These are phyloP conservation scores for Calonectria ilicicola DNA, from an alignment of 2,329 filamentous ascomycete genomes.

Conservation along the genomic window DNA sequence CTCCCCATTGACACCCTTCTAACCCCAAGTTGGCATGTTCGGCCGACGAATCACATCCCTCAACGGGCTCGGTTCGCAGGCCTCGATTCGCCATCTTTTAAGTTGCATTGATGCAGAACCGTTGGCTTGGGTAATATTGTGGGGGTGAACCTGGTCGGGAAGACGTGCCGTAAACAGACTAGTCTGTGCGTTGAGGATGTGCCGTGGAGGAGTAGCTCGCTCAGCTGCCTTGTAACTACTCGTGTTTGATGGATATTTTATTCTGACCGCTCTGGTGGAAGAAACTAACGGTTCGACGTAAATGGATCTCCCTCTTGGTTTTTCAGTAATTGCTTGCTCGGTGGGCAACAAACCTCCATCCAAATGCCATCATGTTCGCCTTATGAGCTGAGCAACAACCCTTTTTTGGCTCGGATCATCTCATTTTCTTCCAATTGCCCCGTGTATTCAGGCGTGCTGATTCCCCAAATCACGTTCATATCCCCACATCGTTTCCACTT, in stretches of 20 bases:
- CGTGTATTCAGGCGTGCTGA: not conserved
- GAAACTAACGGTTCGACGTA: not conserved
- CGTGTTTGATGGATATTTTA: not conserved
- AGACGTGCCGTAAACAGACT: not conserved
- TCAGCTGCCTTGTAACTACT: not conserved
- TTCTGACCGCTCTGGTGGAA: not conserved
- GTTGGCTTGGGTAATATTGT: not conserved
- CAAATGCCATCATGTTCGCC: not conserved
- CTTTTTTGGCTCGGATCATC: not conserved
- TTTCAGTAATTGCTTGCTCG: not conserved
- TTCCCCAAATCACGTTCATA: not conserved
- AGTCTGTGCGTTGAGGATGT: not conserved
- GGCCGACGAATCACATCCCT: not conserved
- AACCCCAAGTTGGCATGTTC: not conserved
- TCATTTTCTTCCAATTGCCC: not conserved
- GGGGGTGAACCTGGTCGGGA: not conserved
- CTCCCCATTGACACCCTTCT: not conserved
- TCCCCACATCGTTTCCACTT: not conserved
- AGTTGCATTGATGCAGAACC: constrained; percentile 2
- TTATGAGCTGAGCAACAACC: not conserved
- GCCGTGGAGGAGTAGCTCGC: not conserved
- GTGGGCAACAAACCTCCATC: not conserved
- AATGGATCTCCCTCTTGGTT: not conserved
- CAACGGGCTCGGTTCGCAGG: not conserved
- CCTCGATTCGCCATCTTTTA: not conserved